phyloP scores from a whole-genome alignment of 2,329 filamentous ascomycete genomes.

The Cercospora sp. region DNA sequence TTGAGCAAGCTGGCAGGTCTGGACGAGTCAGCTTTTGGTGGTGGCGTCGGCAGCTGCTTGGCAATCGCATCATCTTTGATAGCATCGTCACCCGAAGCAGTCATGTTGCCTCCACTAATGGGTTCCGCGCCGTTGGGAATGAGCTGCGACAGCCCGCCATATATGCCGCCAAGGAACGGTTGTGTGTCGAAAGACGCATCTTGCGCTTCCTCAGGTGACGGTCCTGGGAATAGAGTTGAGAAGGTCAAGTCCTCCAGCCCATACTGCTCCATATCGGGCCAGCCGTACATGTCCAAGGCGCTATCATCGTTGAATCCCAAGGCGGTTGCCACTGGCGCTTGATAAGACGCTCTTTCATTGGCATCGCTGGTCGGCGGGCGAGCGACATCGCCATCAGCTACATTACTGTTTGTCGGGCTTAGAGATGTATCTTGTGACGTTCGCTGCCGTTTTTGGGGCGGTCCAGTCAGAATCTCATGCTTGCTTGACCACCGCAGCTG shows the following conservation, averaged over 20 bases:
- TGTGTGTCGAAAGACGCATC: neutral
- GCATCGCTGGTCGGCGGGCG: neutral
- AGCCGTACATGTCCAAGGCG: conserved; percentile 11
- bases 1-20: conserved; percentile 21
- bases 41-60: neutral
- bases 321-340: neutral
- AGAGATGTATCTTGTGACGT: conserved; percentile 1
- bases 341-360: neutral
- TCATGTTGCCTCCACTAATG: neutral
- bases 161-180: conserved; percentile 2
- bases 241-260: conserved; percentile 21
- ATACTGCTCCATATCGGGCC: conserved; percentile 22
- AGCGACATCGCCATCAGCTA: neutral
- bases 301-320: conserved; percentile 2
- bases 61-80: neutral
- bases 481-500: conserved; percentile 52
- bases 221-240: conserved; percentile 13
- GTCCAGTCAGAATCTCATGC: conserved; percentile 47
- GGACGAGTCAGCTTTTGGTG: neutral
- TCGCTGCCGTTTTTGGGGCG: conserved; percentile 23
- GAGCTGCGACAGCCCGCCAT: neutral
- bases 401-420: neutral
- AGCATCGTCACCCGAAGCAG: neutral
- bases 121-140: neutral
- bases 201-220: conserved; percentile 2